Evolutionary conservation across 106 monocot genomes (phyloP).

Genomic region (Hemerocallis citrina): DNA sequence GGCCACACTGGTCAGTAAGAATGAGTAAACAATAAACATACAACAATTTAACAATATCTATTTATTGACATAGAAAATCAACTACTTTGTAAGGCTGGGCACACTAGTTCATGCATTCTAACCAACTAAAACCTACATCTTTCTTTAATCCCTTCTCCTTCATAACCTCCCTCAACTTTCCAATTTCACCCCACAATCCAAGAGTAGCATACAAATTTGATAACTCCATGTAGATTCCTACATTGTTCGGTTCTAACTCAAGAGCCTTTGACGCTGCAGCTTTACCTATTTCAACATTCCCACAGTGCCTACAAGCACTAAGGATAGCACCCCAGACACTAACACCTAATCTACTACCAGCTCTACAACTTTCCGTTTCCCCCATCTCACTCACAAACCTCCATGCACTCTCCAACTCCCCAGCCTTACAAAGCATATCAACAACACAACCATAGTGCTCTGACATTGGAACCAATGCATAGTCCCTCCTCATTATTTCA

Average conservation of each 20-base stretch:
- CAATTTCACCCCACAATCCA: constrained; percentile 59
- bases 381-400: constrained; percentile 25
- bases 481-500: constrained; percentile 21
- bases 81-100: too few species aligned
- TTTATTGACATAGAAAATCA: too few species aligned
- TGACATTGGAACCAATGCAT: constrained; percentile 19
- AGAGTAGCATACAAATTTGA: constrained; percentile 58
- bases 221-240: constrained; percentile 44
- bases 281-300: constrained; percentile 35
- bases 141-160: constrained; percentile 43
- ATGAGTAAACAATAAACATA: too few species aligned
- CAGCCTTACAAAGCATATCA: constrained; percentile 55
- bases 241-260: constrained; percentile 40
- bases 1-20: too few species aligned
- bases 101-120: too few species aligned
- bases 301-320: constrained; percentile 34
- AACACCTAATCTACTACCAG: not conserved
- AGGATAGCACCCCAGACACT: constrained; percentile 52
- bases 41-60: too few species aligned
- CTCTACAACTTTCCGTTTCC: not conserved
- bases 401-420: constrained; percentile 46
- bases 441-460: constrained; percentile 66
- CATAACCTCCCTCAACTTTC: constrained; percentile 39
- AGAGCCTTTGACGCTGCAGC: constrained; percentile 40
- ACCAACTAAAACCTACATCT: constrained; percentile 34